Percentiles rank a stretch among this genome's conserved stretches.
phyloP scores from a whole-genome alignment of 768 basidiomycete genomes.

The Cystoderma amianthinum region DNA sequence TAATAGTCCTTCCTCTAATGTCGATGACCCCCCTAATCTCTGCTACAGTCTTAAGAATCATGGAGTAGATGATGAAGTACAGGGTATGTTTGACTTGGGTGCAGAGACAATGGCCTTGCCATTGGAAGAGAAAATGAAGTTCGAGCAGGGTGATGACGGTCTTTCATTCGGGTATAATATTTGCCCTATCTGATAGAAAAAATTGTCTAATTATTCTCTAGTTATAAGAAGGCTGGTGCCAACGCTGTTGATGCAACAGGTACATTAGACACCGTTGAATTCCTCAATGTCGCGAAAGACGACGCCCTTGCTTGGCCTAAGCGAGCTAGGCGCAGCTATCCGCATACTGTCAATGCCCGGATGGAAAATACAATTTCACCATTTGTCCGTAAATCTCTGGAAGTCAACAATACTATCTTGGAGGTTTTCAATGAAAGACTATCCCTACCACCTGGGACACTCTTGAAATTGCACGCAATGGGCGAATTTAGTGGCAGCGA shows the following conservation, averaged over 20 bases:
- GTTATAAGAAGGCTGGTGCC: slow-evolving; percentile 58
- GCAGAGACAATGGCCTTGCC: slow-evolving; percentile 47
- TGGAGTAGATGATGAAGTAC: slow-evolving; percentile 37
- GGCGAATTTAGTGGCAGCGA: slow-evolving; percentile 52
- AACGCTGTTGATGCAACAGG: slow-evolving; percentile 58
- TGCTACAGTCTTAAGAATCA: slow-evolving; percentile 49
- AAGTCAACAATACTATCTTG: slow-evolving; percentile 45
- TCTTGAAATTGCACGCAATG: slow-evolving; percentile 34
- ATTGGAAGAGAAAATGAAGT: slow-evolving; percentile 50
- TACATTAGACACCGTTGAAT: slow-evolving; percentile 48
- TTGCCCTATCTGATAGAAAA: neutral
- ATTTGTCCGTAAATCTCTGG: slow-evolving; percentile 51
- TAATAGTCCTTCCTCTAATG: slow-evolving; percentile 7
- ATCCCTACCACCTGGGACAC: slow-evolving; percentile 40
- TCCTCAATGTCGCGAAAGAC: slow-evolving; percentile 63
- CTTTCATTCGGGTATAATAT: slow-evolving; percentile 12
- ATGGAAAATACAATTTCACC: slow-evolving; percentile 44
- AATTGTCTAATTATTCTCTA: slow-evolving; percentile 7
- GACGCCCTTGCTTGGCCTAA: slow-evolving; percentile 57
- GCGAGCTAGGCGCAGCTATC: slow-evolving; percentile 49
- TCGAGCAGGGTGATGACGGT: slow-evolving; percentile 47
- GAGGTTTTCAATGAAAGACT: slow-evolving; percentile 49
- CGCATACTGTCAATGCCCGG: slow-evolving; percentile 36
- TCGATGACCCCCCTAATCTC: neutral
- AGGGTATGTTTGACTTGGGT: slow-evolving; percentile 50